Conservation (phyloP, 805 yeast species). For the Zygoascus biomembranicola region DNA sequence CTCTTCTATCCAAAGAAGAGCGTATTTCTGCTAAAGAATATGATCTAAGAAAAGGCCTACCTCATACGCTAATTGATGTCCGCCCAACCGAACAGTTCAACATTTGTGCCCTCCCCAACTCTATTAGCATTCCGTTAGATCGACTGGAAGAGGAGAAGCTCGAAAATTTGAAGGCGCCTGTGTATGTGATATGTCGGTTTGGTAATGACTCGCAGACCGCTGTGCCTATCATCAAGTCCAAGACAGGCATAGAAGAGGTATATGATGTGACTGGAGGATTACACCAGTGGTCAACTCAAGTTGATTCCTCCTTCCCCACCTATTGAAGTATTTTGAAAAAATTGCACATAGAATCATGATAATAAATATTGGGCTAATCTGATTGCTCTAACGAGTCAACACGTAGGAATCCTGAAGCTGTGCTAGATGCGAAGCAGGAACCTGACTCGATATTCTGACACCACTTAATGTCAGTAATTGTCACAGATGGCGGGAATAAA, state of each 20-base stretch:
- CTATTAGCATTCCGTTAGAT: constrained; percentile 35
- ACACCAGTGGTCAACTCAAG: constrained; percentile 50
- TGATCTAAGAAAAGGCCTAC: constrained; percentile 9
- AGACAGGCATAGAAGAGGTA: constrained; percentile 41
- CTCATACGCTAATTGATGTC: constrained; percentile 55
- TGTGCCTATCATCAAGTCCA: constrained; percentile 44
- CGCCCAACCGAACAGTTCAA: constrained; percentile 70
- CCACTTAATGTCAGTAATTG: constrained; percentile 50
- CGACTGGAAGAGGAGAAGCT: constrained; percentile 19
- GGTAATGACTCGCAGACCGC: constrained; percentile 92
- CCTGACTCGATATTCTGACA: constrained; percentile 38
- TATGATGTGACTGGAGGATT: constrained; percentile 77
- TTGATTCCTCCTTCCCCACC: constrained; percentile 55
- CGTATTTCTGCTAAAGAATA: constrained; percentile 41
- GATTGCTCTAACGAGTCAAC: constrained; percentile 19
- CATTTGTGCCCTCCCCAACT: constrained; percentile 50
- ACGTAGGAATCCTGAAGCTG: constrained; percentile 43
- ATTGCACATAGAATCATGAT: not conserved
- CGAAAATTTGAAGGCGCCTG: constrained; percentile 20
- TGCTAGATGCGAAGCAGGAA: constrained; percentile 46
- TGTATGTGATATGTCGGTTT: constrained; percentile 68
- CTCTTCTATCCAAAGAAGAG: constrained; percentile 39
- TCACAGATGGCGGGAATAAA: constrained; percentile 41
- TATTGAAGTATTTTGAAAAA: constrained; percentile 34
- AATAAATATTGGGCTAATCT: constrained; percentile 1